Evolutionary conservation across 768 basidiomycete species (phyloP), one percentile per base, ranked within the genome.

Genomic region (Butyriboletus loyo): DNA sequence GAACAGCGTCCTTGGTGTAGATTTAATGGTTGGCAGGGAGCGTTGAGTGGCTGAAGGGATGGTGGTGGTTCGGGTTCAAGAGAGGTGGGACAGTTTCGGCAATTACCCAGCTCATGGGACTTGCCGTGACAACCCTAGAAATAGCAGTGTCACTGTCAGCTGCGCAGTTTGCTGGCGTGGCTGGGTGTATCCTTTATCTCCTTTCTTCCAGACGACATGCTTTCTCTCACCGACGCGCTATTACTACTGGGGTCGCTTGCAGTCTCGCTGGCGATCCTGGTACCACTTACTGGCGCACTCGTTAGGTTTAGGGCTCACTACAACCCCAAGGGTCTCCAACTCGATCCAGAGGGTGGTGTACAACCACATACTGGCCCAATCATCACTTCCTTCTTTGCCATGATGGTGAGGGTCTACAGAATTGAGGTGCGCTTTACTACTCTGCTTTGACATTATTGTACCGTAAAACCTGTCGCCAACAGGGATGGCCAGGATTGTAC

Each of bases 301-400:
- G 84, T 92, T 8, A 79, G 89, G 42, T 84, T 88, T 66, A 78
- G 91, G 69, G 88, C 87, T 28, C 90, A 92, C 65, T 92, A 88
- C 73, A 89, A 88, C 63, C 91, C 91, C 3, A 88, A 87, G 67
- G 88, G 86, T 32, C 82, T 93, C 36, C 87, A 86, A 47, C 77
- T 92, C 36, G 90, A 92, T 67, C 73, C 78, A 28, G 89, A 90
- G 63, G 89, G 86, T 30, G 83, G 78, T 42, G 85, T 81, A n/a
- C 78, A 84, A 66, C 82, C 88, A 0, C 83, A 89, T 60, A 85
- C 87, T 5, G 86, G 85, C 31, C 91, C 90, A 52, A 78, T 89
- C n/a, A 77, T 92, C 50, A 80, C 79, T 15, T 83, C 85, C 4
- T 90, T 85, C 71, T 80, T 89, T 58, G 81, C 75, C 17, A 92